Evolutionary conservation across 345 rosid genomes (phyloP).

Genomic region (Acer yangbiense): DNA sequence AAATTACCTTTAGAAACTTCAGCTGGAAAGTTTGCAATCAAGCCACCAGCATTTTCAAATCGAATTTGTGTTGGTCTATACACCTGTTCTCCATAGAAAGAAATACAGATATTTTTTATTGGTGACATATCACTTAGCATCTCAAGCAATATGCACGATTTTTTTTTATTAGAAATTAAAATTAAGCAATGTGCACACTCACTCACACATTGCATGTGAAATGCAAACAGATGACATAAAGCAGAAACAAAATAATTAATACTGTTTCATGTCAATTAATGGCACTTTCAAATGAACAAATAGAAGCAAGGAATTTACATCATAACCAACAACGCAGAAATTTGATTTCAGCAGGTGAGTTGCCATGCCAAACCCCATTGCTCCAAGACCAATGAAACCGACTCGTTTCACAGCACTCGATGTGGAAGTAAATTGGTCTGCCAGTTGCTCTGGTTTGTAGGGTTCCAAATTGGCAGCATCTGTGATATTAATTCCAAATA

Average conservation of each 20-base stretch:
- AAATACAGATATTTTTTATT: background rate
- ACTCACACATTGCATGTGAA: background rate
- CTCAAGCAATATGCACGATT: background rate
- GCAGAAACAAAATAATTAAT: background rate
- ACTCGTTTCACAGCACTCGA: constrained; percentile 59
- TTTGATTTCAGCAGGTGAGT: constrained; percentile 69
- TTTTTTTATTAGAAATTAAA: background rate
- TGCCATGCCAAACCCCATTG: constrained; percentile 99
- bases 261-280: constrained; percentile 7
- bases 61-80: constrained; percentile 72
- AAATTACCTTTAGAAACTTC: constrained; percentile 73
- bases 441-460: constrained; percentile 76
- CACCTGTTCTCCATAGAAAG: constrained; percentile 55
- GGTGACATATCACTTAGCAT: background rate
- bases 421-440: constrained; percentile 50
- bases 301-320: constrained; percentile 58
- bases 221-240: background rate
- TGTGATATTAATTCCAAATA: constrained; percentile 58
- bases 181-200: background rate
- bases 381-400: constrained; percentile 98
- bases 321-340: constrained; percentile 74
- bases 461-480: constrained; percentile 65
- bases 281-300: constrained; percentile 2
- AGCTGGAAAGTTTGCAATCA: constrained; percentile 70
- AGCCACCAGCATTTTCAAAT: constrained; percentile 78